Evolutionary conservation across 805 yeast species (phyloP).

Genomic region (Candida sphagnicola): DNA sequence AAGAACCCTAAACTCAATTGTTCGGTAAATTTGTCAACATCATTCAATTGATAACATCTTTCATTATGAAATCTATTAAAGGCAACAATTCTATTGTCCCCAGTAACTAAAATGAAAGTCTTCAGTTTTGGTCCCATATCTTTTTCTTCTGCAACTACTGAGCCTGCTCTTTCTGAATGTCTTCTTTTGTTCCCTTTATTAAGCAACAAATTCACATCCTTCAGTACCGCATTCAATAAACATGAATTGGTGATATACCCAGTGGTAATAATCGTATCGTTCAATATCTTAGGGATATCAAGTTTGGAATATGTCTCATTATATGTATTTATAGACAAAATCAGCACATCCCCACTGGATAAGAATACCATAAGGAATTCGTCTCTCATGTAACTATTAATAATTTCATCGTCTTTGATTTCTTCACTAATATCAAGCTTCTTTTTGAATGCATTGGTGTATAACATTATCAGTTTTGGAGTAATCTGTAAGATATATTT

Average conservation of each 20-base stretch:
- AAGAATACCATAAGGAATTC: slow-evolving; percentile 61
- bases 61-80: slow-evolving; percentile 55
- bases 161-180: slow-evolving; percentile 7
- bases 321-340: slow-evolving; percentile 41
- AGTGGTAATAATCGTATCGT: slow-evolving; percentile 57
- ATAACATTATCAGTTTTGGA: slow-evolving; percentile 57
- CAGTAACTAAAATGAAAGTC: slow-evolving; percentile 65
- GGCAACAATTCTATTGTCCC: slow-evolving; percentile 68
- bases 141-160: slow-evolving; percentile 5
- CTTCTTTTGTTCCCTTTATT: slow-evolving; percentile 30
- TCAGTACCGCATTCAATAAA: slow-evolving; percentile 27
- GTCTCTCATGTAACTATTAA: slow-evolving; percentile 59
- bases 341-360: slow-evolving; percentile 66
- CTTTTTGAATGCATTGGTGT: slow-evolving; percentile 54
- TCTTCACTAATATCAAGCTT: slow-evolving; percentile 32
- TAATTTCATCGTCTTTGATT: slow-evolving; percentile 44
- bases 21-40: slow-evolving; percentile 45
- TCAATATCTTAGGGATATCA: slow-evolving; percentile 37
- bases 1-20: slow-evolving; percentile 41
- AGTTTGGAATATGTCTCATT: slow-evolving; percentile 29
- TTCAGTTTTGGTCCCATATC: slow-evolving; percentile 27
- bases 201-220: slow-evolving; percentile 22
- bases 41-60: slow-evolving; percentile 50
- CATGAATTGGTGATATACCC: slow-evolving; percentile 57
- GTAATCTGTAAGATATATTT: slow-evolving; percentile 72